Percentiles rank a stretch among this genome's conserved stretches.
Evolutionary conservation across 176 grass and related monocot genomes (phyloP).

Genomic region (Saccharum spontaneum): DNA sequence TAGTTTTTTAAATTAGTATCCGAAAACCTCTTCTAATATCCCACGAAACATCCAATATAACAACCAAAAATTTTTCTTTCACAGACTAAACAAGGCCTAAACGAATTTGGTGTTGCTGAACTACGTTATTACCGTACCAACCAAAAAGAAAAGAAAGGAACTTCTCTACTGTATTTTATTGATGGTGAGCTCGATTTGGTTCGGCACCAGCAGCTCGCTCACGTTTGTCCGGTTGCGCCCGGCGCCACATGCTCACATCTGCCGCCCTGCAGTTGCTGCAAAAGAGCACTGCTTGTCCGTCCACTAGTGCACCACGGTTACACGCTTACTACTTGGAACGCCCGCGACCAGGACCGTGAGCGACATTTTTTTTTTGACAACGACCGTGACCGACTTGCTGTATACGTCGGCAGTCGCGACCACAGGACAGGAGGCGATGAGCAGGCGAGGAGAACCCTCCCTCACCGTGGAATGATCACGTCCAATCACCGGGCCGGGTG

Average conservation of each 20-base stretch:
- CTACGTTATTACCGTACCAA: too few relatives aligned
- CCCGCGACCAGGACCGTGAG: background rate
- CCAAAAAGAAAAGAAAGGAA: too few relatives aligned
- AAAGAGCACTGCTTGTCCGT: background rate
- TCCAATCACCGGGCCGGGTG: background rate
- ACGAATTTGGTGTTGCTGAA: too few relatives aligned
- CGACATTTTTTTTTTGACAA: too few relatives aligned
- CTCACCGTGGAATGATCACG: background rate
- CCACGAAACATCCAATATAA: too few relatives aligned
- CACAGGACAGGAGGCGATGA: background rate
- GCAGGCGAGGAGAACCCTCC: too few relatives aligned
- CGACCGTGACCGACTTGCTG: too few relatives aligned
- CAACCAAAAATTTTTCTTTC: too few relatives aligned
- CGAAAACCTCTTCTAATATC: too few relatives aligned
- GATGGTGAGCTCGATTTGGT: background rate
- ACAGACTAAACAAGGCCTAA: too few relatives aligned
- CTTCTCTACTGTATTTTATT: too few relatives aligned
- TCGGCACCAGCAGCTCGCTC: background rate
- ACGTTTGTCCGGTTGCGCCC: background rate
- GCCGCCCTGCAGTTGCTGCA: background rate
- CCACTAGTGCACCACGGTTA: background rate
- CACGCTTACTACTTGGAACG: background rate
- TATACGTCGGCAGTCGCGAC: background rate
- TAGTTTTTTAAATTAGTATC: too few relatives aligned
- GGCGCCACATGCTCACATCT: constrained; percentile 15